Percentiles rank a stretch among this genome's conserved stretches.
These are phyloP conservation scores for Tylopilus sp. DNA, from an alignment of 1,284 basidiomycete species.

Conservation along the genomic window DNA sequence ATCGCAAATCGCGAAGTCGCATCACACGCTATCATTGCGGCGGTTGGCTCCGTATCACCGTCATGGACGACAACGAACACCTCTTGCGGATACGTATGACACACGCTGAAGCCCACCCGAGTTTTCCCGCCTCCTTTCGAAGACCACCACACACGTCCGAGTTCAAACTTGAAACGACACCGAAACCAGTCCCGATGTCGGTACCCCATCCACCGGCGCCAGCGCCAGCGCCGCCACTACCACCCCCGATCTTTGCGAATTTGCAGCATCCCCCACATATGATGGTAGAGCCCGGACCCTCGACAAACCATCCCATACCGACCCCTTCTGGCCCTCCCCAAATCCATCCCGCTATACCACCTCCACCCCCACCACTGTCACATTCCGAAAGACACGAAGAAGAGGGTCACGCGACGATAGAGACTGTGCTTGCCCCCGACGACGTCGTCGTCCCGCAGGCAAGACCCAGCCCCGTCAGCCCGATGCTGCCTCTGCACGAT, in stretches of 20 bases:
- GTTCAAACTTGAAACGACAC: constrained; percentile 31
- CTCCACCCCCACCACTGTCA: not conserved
- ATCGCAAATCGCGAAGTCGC: constrained; percentile 34
- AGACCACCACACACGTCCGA: constrained; percentile 33
- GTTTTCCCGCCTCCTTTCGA: constrained; percentile 33
- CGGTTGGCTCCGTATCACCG: constrained; percentile 35
- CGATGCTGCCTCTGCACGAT: not conserved
- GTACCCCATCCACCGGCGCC: constrained; percentile 11
- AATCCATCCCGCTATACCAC: constrained; percentile 10
- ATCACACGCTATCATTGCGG: constrained; percentile 36
- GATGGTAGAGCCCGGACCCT: constrained; percentile 21
- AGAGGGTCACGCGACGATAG: constrained; percentile 14
- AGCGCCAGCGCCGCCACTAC: not conserved
- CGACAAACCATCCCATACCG: constrained; percentile 10
- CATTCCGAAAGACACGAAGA: constrained; percentile 14
- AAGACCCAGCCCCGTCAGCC: constrained; percentile 18
- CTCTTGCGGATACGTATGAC: constrained; percentile 36
- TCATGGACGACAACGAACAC: constrained; percentile 35
- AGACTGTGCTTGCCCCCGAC: constrained; percentile 17
- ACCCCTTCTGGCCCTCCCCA: constrained; percentile 7
- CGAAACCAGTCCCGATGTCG: constrained; percentile 16
- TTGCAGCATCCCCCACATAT: constrained; percentile 26
- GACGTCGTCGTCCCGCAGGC: constrained; percentile 17
- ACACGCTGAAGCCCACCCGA: constrained; percentile 33
- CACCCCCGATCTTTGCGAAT: constrained; percentile 24